These are phyloP conservation scores for Fusarium brachygibbosum DNA, from an alignment of 2,329 filamentous ascomycete species.

Conservation along the genomic window DNA sequence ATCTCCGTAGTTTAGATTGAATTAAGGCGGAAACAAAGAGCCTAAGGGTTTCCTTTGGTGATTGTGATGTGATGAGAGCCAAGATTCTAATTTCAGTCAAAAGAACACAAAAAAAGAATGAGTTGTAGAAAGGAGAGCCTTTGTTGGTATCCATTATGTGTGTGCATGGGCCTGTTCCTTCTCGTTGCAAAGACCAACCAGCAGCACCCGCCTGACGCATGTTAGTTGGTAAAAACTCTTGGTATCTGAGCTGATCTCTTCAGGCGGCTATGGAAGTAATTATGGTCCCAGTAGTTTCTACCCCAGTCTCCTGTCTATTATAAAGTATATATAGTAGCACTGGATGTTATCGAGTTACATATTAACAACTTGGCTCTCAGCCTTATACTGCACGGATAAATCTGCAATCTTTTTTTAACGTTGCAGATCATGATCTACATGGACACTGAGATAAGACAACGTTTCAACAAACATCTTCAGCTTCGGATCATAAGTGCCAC, in stretches of 20 bases:
- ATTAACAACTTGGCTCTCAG: background rate
- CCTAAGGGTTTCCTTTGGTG: background rate
- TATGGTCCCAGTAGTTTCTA: background rate
- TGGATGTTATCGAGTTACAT: background rate
- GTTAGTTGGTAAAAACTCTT: background rate
- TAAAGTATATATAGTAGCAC: background rate
- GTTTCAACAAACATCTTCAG: constrained; percentile 1
- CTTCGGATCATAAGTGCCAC: background rate
- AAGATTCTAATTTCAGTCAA: constrained; percentile 10
- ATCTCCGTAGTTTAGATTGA: background rate
- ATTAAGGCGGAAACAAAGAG: background rate
- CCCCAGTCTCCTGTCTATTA: background rate
- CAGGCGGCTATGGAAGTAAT: background rate
- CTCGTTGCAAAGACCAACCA: background rate
- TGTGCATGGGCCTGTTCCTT: background rate
- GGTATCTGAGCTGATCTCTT: background rate
- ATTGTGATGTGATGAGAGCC: background rate
- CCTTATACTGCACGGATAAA: constrained; percentile 1
- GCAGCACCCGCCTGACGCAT: background rate
- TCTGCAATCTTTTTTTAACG: background rate
- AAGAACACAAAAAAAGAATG: background rate
- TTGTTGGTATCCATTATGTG: background rate
- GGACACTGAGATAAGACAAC: background rate
- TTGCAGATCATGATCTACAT: constrained; percentile 13
- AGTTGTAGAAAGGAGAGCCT: background rate